Conservation (phyloP, 176 grass and related monocot species). For the Saccharum spontaneum region DNA sequence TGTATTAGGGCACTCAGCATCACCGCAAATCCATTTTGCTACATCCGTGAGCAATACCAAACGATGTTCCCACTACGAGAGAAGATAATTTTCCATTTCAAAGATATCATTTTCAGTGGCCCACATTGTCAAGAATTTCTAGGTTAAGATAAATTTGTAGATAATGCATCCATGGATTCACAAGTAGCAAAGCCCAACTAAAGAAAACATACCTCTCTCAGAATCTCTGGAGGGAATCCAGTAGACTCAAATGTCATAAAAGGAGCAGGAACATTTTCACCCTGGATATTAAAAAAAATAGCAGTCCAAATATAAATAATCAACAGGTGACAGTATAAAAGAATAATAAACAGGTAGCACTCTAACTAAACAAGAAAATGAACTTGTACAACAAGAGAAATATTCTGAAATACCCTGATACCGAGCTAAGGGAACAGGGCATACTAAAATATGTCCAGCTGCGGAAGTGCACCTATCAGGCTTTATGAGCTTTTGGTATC, state of each 20-base stretch:
- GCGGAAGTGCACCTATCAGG: not conserved
- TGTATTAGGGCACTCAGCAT: conserved; percentile 46
- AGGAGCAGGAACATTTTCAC: conserved; percentile 86
- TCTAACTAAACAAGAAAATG: conserved; percentile 8
- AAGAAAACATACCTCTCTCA: conserved; percentile 80
- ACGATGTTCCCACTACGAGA: conserved; percentile 14
- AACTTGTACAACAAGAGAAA: not conserved
- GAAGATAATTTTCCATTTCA: conserved; percentile 6
- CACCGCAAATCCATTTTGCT: conserved; percentile 41
- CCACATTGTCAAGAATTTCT: conserved; percentile 14
- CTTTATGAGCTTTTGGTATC: conserved; percentile 11
- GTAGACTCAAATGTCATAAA: conserved; percentile 99
- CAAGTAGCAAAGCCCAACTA: conserved; percentile 2
- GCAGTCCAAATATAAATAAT: not conserved
- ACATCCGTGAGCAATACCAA: conserved; percentile 26
- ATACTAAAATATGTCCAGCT: conserved; percentile 10
- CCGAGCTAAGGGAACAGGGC: not conserved
- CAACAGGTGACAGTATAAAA: not conserved
- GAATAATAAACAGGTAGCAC: not conserved
- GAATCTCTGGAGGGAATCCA: conserved; percentile 92
- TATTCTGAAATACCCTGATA: not conserved
- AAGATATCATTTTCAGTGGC: not conserved
- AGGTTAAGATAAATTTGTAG: not conserved
- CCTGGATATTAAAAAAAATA: conserved; percentile 59
- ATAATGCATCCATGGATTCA: not conserved